Evolutionary conservation across 2,329 filamentous ascomycete genomes (phyloP).

Genomic region (Neoarthrinium moseri): DNA sequence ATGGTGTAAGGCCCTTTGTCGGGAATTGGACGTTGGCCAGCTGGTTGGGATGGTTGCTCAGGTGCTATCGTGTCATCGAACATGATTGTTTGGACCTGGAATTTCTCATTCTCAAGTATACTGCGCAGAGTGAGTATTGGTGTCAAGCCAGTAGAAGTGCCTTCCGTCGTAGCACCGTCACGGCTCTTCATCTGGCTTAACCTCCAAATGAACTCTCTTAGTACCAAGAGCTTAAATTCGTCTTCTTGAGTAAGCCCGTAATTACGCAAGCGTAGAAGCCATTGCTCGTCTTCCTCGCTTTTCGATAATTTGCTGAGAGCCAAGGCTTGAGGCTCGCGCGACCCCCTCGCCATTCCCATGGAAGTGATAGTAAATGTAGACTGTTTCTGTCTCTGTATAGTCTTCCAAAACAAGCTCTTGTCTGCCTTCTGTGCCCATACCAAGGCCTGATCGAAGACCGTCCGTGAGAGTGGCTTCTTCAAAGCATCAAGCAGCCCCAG

Average conservation of each 20-base stretch:
- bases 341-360: slow-evolving; percentile 52
- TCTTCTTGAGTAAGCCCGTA: slow-evolving; percentile 81
- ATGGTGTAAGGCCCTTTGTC: slow-evolving; percentile 68
- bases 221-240: slow-evolving; percentile 81
- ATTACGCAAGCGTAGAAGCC: slow-evolving; percentile 81
- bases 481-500: slow-evolving; percentile 75
- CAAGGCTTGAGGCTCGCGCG: slow-evolving; percentile 54
- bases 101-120: slow-evolving; percentile 67
- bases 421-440: slow-evolving; percentile 83
- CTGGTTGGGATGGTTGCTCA: slow-evolving; percentile 35
- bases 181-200: slow-evolving; percentile 71
- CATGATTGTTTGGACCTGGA: slow-evolving; percentile 78
- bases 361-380: slow-evolving; percentile 65
- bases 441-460: slow-evolving; percentile 81
- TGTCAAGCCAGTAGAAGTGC: slow-evolving; percentile 52
- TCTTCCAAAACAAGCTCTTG: slow-evolving; percentile 83
- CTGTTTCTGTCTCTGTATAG: slow-evolving; percentile 64
- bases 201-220: slow-evolving; percentile 90
- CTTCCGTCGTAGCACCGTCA: slow-evolving; percentile 40
- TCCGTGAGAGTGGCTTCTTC: slow-evolving; percentile 75
- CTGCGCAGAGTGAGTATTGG: slow-evolving; percentile 73
- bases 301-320: slow-evolving; percentile 64
- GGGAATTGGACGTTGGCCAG: too few species aligned
- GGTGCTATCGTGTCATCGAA: slow-evolving; percentile 75
- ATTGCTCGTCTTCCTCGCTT: slow-evolving; percentile 92